Evolutionary conservation across 495 filamentous ascomycete genomes (phyloP), one percentile per base, ranked within the genome.

Genomic region (Daldinia decipiens): DNA sequence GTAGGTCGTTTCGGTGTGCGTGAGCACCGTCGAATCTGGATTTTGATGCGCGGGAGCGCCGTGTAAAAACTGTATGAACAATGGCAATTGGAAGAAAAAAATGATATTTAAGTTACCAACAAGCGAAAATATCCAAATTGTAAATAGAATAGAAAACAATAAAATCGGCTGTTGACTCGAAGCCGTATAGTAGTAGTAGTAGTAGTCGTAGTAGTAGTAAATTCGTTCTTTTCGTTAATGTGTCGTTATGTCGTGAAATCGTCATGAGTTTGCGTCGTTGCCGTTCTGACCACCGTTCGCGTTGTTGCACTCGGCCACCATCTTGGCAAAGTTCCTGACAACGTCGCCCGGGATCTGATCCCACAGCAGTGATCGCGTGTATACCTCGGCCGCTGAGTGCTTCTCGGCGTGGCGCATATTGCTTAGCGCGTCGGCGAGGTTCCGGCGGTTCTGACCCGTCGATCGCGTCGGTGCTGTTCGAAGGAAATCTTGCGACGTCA

Each of bases 321-420:
- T 92, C 76, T 92, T 90, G 73, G 90, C 91, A 82, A 98, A 99
- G 80, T 95, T 92, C 64, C 89, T 88, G 57, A 99, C 94, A 51
- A 98, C 92, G 75, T 99, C 93, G 68, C 88, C 83, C 51, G 96
- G 93, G 67, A 99, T 92, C 76, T 91, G 90, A 74, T 97, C 94
- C 94, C 94, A 98, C 72, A 99, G 90, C 65, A 99, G 86, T 55
- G 92, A 95, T 31, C 95, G 86, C 29, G 93, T 95, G 81, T 98
- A 97, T 45, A 98, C 92, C 74, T 97, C 93, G 31, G 92, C 90
- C 38, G 88, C 92, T 57, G 85, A 86, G 62, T 87, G 83, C 74
- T 91, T 89, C 74, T 83, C 85, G 67, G 83, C 82, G 77, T 81
- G 85, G 67, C 93, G 88, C 89, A 96, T 92, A 29, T 86, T 90